A percentile compares a stretch with the other conserved stretches of the same genome.
These are phyloP conservation scores for Apiosordaria backusii DNA, from an alignment of 495 filamentous ascomycete genomes.

Conservation along the genomic window DNA sequence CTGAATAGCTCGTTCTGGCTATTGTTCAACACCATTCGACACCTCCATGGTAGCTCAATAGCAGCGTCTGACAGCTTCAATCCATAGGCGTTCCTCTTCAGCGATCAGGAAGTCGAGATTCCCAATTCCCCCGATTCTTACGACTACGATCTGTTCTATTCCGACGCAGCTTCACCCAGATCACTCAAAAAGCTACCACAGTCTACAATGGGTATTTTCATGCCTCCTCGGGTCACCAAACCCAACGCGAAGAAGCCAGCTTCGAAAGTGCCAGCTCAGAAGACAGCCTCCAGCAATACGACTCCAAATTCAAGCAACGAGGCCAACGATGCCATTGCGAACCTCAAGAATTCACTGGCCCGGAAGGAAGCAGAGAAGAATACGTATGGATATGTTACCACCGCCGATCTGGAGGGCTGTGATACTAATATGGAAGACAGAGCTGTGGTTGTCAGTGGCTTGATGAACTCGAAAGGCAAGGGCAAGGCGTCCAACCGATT, in stretches of 20 bases:
- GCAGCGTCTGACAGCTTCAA: constrained; percentile 13
- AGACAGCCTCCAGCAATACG: constrained; percentile 3
- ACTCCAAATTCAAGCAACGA: constrained; percentile 1
- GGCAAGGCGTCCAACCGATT: constrained; percentile 27
- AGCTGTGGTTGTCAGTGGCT: constrained; percentile 32
- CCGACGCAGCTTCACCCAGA: constrained; percentile 30
- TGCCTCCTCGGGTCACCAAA: constrained; percentile 32
- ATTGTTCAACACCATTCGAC: background rate
- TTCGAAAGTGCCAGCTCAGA: background rate
- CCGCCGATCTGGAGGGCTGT: background rate
- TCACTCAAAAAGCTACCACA: constrained; percentile 36
- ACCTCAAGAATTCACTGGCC: constrained; percentile 40
- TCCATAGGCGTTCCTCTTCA: constrained; percentile 40
- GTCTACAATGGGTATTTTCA: constrained; percentile 45
- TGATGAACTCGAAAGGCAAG: constrained; percentile 32
- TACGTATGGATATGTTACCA: constrained; percentile 45
- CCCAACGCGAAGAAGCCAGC: constrained; percentile 7
- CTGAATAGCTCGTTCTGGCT: background rate
- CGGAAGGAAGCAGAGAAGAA: constrained; percentile 42
- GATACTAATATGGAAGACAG: constrained; percentile 30
- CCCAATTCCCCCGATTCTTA: constrained; percentile 32
- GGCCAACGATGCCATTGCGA: constrained; percentile 25
- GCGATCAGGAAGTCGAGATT: constrained; percentile 37
- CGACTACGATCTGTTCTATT: constrained; percentile 45
- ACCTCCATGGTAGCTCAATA: constrained; percentile 18